phyloP scores from a whole-genome alignment of 2,329 filamentous ascomycete species.

The Colletotrichum simmondsii region DNA sequence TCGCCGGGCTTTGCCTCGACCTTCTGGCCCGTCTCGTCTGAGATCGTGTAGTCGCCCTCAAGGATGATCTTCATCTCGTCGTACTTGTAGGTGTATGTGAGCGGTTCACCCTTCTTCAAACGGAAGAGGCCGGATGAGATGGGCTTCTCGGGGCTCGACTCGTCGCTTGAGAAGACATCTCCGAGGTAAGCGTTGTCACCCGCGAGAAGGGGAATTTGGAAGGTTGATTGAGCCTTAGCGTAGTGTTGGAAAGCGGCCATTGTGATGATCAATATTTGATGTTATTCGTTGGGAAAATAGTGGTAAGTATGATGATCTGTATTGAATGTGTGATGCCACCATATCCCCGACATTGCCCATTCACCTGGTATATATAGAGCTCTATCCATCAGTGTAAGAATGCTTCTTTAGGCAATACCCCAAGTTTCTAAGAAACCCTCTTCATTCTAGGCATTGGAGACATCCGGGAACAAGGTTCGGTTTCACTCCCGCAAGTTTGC shows the following conservation, averaged over 20 bases:
- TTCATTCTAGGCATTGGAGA: background rate
- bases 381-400: background rate
- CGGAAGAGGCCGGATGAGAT: constrained; percentile 74
- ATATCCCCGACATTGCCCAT: background rate
- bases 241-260: constrained; percentile 62
- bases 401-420: background rate
- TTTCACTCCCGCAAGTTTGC: constrained; percentile 14
- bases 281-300: background rate
- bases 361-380: background rate
- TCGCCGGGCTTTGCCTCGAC: constrained; percentile 71
- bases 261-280: constrained; percentile 14
- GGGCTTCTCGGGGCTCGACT: constrained; percentile 66
- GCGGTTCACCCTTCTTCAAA: constrained; percentile 73
- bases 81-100: constrained; percentile 77
- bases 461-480: background rate
- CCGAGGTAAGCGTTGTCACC: constrained; percentile 76
- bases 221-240: constrained; percentile 66
- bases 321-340: background rate
- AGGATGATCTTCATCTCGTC: constrained; percentile 81
- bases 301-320: background rate
- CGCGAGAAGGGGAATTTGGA: constrained; percentile 73
- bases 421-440: background rate
- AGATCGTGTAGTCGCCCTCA: constrained; percentile 74
- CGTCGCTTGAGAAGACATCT: constrained; percentile 68
- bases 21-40: constrained; percentile 69